These are phyloP conservation scores for Didymosphaeria variabile DNA, from an alignment of 2,329 filamentous ascomycete genomes.

Conservation along the genomic window DNA sequence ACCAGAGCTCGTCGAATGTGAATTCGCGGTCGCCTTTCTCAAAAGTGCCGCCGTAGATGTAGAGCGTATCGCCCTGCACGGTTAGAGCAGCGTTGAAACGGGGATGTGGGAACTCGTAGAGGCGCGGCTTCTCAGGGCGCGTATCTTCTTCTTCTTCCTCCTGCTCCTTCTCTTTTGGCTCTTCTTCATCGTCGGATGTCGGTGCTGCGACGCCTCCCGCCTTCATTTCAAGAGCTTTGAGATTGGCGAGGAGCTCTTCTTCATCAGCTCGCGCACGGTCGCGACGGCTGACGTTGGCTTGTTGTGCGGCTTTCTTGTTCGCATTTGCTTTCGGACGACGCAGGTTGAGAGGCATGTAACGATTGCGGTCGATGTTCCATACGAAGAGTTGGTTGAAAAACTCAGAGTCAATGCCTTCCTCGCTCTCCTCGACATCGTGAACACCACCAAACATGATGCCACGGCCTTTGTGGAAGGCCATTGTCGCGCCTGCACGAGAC, in stretches of 20 bases:
- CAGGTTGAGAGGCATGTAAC: conserved; percentile 86
- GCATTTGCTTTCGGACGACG: conserved; percentile 75
- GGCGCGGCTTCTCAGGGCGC: conserved; percentile 62
- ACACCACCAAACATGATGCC: conserved; percentile 95
- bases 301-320: conserved; percentile 63
- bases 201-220: conserved; percentile 63
- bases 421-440: conserved; percentile 88
- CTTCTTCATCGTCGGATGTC: conserved; percentile 42
- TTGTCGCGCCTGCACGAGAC: conserved; percentile 85
- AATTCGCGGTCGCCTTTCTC: conserved; percentile 95
- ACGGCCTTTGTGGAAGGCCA: conserved; percentile 92
- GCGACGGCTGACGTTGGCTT: conserved; percentile 54
- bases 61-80: conserved; percentile 90
- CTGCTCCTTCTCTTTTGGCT: conserved; percentile 39
- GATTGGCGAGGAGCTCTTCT: conserved; percentile 85
- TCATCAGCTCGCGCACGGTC: conserved; percentile 89
- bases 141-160: conserved; percentile 64
- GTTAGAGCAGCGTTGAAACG: conserved; percentile 92
- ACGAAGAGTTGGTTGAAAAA: conserved; percentile 94
- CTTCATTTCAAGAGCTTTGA: conserved; percentile 84
- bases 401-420: conserved; percentile 95
- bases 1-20: conserved; percentile 94
- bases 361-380: conserved; percentile 94
- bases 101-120: conserved; percentile 86
- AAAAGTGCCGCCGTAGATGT: conserved; percentile 93